A percentile compares a stretch with the other conserved stretches of the same genome.
Evolutionary conservation across 257 asterid species (phyloP).

Genomic region (Linaria vulgaris): DNA sequence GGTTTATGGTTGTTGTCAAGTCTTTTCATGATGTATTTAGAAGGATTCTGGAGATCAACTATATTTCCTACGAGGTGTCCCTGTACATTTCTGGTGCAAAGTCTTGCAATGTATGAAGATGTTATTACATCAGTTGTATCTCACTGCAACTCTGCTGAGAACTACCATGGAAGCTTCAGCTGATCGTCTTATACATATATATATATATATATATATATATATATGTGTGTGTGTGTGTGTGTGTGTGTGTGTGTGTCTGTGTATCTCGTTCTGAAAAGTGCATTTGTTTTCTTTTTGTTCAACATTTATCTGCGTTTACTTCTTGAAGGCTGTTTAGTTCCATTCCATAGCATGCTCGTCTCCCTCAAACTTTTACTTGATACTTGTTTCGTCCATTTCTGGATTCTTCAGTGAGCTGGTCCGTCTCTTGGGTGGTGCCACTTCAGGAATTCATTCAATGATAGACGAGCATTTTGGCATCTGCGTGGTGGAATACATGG

Average conservation of each 20-base stretch:
- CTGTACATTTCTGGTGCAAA: too few relatives aligned
- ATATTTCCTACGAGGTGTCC: too few relatives aligned
- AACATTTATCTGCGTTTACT: not conserved
- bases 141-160: not conserved
- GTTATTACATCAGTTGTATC: not conserved
- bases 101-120: not conserved
- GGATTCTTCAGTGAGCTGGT: conserved; percentile 63
- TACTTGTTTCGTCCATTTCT: not conserved
- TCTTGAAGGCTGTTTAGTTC: conserved; percentile 11
- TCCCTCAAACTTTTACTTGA: conserved; percentile 1
- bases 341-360: not conserved
- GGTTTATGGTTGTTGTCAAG: too few relatives aligned
- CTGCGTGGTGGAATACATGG: conserved; percentile 95
- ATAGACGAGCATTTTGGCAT: conserved; percentile 96
- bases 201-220: too few relatives aligned
- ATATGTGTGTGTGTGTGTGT: too few relatives aligned
- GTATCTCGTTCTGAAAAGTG: too few relatives aligned
- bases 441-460: conserved; percentile 91
- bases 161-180: not conserved
- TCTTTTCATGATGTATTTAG: too few relatives aligned
- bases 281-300: not conserved
- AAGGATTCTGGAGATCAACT: too few relatives aligned
- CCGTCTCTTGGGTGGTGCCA: conserved; percentile 78
- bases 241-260: too few relatives aligned
- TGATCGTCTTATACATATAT: not conserved